Evolutionary conservation across 345 rosid genomes (phyloP), one percentile per base, ranked within the genome.

Genomic region (Euphorbia pulcherrima): DNA sequence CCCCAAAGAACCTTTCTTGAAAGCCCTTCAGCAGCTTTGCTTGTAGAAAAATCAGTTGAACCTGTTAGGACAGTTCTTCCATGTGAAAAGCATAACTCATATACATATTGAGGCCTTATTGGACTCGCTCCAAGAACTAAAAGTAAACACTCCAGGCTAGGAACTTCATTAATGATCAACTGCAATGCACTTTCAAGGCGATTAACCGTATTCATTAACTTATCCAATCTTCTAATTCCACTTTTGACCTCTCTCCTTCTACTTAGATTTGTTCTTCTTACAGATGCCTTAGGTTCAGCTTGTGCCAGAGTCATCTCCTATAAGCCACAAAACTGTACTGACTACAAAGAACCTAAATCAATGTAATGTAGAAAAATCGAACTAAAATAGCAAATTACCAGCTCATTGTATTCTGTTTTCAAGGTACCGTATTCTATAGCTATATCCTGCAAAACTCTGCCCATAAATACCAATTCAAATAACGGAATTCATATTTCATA

Each of bases 391-490:
- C 46, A 60, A 74, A 69, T 57, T 87, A 93, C 98, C 91, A 88
- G 78, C 51, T 91, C 92, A 55, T 64, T 65, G 47, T 59, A 77
- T 69, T 89, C 90, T 18, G 67, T 62, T 26, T 68, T 84, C 67
- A 88, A 62, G 37, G 71, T 62, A 41, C 84, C 90, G 41, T 82
- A 91, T 39, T 89, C 96, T 44, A 82, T 75, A 65, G 72, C 76
- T 35, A 89, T 76, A 37, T 94, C 99, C 85, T 85, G 92, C 82
- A 89, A 79, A 75, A 87, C 77, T 48, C 96, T 89, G 84, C 73
- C 71, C n/a, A 33, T 47, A 64, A 37, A 44, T 7, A 18, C 16
- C 48, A 65, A 37, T 28, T 48, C 28, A 47, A 64, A 64, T 48
- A 28, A 17, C 3, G 35, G 20, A 17, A 57, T 27, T 12, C 17